Evolutionary conservation across 257 asterid genomes (phyloP).

Genomic region (Verbascum thapsus): DNA sequence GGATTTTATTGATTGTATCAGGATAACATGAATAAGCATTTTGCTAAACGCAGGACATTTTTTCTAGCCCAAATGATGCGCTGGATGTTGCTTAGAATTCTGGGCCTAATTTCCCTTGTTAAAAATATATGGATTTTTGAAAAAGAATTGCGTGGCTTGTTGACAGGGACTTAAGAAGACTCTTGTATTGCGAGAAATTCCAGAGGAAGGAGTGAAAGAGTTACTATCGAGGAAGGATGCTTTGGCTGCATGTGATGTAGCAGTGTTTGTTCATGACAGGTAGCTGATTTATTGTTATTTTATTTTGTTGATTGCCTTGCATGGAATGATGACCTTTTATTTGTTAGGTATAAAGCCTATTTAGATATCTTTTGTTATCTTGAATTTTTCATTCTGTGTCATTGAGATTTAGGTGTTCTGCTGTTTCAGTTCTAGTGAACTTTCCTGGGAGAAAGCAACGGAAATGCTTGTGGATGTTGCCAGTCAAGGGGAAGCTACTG

Average conservation of each 20-base stretch:
- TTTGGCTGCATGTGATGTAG: conserved; percentile 87
- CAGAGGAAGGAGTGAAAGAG: conserved; percentile 70
- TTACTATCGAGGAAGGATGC: conserved; percentile 73
- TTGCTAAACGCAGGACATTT: conserved; percentile 1
- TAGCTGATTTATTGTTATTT: conserved; percentile 32
- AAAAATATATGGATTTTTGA: conserved; percentile 19
- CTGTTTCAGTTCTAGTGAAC: conserved; percentile 60
- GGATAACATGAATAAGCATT: not conserved
- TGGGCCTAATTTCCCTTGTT: conserved; percentile 19
- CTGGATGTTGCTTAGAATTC: conserved; percentile 6
- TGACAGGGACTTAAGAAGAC: conserved; percentile 76
- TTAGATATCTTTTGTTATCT: not conserved
- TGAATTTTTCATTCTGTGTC: not conserved
- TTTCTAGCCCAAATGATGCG: conserved; percentile 13
- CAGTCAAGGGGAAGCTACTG: conserved; percentile 86
- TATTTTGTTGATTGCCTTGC: conserved; percentile 13
- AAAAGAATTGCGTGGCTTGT: conserved; percentile 7
- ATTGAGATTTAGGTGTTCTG: conserved; percentile 20
- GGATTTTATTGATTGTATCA: conserved; percentile 16
- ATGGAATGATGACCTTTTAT: conserved; percentile 17
- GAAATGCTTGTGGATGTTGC: conserved; percentile 94
- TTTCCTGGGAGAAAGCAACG: conserved; percentile 83
- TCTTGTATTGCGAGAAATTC: conserved; percentile 84
- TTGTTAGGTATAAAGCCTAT: not conserved
- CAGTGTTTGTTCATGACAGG: conserved; percentile 97